Evolutionary conservation across 108 stramenopile genomes (phyloP), one percentile per base, ranked within the genome.

Genomic region (Schizochytrium sp.): DNA sequence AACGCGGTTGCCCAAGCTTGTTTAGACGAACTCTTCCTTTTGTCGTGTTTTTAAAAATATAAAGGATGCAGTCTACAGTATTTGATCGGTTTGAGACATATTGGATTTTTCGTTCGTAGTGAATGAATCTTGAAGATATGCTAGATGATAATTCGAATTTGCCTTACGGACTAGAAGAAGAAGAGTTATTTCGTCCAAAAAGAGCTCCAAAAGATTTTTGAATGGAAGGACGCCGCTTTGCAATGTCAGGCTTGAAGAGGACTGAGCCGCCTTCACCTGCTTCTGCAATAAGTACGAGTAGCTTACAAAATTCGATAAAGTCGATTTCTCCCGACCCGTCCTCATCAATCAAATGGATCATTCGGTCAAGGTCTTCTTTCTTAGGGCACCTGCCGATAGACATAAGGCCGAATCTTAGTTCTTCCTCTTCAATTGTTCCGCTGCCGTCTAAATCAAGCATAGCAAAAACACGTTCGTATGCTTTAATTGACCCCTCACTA

Each of bases 361-460:
- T 91, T 3, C 57, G 44, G 50, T 87, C 55, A 10, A 91, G 46
- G 88, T 89, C 87, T 41, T 59, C 91, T 19, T 58, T 61, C 1
- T 57, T 53, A 7, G 89, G 89, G 46, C 89, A 53, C 42, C 57
- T 61, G 0, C 91, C 91, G 44, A 91, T 87, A 3, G 88, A 88
- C 73, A 89, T 58, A 17, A 91, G 83, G 56, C 91, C 91, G 13
- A 91, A 44, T 46, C 89, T 53, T 3, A 91, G 89, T 58, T 91
- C 91, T 17, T 91, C 91, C 73, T 91, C 89, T 38, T 87, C 88
- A 17, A 91, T 91, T 17, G 73, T 87, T 10, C 91, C 91, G 46
- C 91, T 88, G 45, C 88, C 88, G 61, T 91, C 91, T 38, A 91
- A 49, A 87, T 91, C 91, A 28, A 91, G 69, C 61, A 91, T 91